Evolutionary conservation across 2,329 filamentous ascomycete species (phyloP).

Genomic region (Hypoxylon sp.): DNA sequence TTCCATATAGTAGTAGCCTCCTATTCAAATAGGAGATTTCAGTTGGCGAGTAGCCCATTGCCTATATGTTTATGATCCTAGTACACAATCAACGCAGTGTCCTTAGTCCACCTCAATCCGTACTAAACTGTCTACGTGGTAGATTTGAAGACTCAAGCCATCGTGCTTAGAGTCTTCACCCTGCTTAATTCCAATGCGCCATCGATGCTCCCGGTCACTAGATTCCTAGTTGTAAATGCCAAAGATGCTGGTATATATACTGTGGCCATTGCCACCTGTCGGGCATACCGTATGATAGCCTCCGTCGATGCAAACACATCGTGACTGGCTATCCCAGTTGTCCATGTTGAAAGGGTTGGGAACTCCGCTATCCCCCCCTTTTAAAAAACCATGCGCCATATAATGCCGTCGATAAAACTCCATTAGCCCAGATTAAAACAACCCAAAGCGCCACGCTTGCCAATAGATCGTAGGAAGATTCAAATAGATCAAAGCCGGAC

Average conservation of each 20-base stretch:
- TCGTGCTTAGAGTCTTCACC: constrained; percentile 3
- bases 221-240: constrained; percentile 16
- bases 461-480: constrained; percentile 29
- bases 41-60: background rate
- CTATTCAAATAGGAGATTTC: constrained; percentile 6
- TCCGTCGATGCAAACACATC: constrained; percentile 8
- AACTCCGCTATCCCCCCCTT: constrained; percentile 19
- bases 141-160: constrained; percentile 9
- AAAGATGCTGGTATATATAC: constrained; percentile 25
- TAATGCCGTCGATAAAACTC: constrained; percentile 37
- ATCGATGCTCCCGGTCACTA: constrained; percentile 28
- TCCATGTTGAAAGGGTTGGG: constrained; percentile 10
- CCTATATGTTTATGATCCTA: constrained; percentile 2
- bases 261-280: constrained; percentile 11
- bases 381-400: constrained; percentile 40
- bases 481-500: constrained; percentile 11
- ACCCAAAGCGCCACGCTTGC: constrained; percentile 43
- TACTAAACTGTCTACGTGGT: background rate
- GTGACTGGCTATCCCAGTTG: constrained; percentile 7
- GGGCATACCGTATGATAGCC: constrained; percentile 10
- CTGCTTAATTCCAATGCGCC: constrained; percentile 25
- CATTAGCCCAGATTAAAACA: constrained; percentile 24
- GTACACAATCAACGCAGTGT: background rate
- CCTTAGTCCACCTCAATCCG: background rate
- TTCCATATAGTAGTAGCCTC: constrained; percentile 3